Conservation (phyloP, 805 yeast genomes). For the Torulaspora maleeae region DNA sequence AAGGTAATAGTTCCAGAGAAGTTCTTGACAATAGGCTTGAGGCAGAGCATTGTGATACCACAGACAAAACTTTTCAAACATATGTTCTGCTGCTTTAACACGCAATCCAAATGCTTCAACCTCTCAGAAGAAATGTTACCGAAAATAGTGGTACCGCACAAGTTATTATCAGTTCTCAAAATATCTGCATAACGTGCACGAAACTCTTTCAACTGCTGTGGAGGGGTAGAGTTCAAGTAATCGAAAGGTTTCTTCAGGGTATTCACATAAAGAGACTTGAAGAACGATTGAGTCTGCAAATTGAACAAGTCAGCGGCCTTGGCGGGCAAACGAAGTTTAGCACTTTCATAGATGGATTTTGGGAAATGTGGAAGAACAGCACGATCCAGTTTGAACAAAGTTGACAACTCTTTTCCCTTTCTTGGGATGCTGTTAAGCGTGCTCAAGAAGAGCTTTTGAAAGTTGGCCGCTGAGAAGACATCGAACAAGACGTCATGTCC, state of each 20-base stretch:
- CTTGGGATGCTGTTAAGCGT: constrained; percentile 17
- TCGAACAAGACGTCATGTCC: constrained; percentile 33
- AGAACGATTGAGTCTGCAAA: constrained; percentile 28
- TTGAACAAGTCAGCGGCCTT: constrained; percentile 23
- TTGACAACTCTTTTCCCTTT: constrained; percentile 1
- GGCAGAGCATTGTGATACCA: constrained; percentile 28
- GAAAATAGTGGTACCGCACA: constrained; percentile 31
- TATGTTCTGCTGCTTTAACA: constrained; percentile 21
- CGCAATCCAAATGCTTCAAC: constrained; percentile 13
- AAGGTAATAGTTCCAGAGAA: constrained; percentile 21
- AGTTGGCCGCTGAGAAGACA: constrained; percentile 30
- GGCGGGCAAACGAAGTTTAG: constrained; percentile 27
- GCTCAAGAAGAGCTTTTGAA: constrained; percentile 24
- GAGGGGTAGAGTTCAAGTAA: constrained; percentile 15
- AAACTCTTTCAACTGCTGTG: constrained; percentile 8
- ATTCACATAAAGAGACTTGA: constrained; percentile 24
- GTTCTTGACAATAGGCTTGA: constrained; percentile 23
- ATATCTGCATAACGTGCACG: constrained; percentile 13
- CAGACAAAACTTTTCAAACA: constrained; percentile 27
- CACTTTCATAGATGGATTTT: constrained; percentile 28
- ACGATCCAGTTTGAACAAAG: constrained; percentile 4
- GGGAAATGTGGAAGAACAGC: constrained; percentile 13
- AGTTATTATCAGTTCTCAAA: constrained; percentile 12
- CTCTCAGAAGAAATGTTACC: constrained; percentile 22
- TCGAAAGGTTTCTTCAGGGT: constrained; percentile 28